Evolutionary conservation across 108 stramenopile genomes (phyloP).

Genomic region (Cylindrotheca closterium): DNA sequence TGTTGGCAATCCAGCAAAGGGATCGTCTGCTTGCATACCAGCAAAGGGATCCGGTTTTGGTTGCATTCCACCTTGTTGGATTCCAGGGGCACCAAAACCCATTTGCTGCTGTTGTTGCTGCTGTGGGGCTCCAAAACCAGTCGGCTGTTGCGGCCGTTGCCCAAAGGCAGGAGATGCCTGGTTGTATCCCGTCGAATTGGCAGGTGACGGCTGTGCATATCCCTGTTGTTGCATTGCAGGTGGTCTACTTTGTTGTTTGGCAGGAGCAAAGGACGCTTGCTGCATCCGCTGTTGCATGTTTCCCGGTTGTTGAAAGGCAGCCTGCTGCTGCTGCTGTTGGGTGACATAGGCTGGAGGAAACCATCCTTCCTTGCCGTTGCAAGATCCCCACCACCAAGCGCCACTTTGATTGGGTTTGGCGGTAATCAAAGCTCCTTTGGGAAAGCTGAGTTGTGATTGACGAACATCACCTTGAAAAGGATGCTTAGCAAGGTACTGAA

Average conservation of each 20-base stretch:
- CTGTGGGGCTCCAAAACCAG: conserved; percentile 13
- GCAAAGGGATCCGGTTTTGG: background rate
- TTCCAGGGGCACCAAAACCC: conserved; percentile 16
- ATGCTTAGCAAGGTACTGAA: conserved; percentile 73
- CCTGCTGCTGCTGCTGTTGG: conserved; percentile 15
- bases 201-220: conserved; percentile 2
- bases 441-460: conserved; percentile 77
- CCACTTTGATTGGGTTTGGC: conserved; percentile 70
- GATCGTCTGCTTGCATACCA: conserved; percentile 47
- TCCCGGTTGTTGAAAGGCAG: conserved; percentile 14
- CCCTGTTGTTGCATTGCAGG: conserved; percentile 19
- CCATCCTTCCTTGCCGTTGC: conserved; percentile 74
- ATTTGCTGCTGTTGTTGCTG: conserved; percentile 18
- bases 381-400: conserved; percentile 87
- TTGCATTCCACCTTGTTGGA: conserved; percentile 15
- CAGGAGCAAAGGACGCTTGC: conserved; percentile 47
- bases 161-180: conserved; percentile 18
- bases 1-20: conserved; percentile 78
- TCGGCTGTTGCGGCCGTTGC: conserved; percentile 18
- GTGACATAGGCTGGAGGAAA: conserved; percentile 84
- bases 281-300: conserved; percentile 72
- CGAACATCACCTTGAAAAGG: conserved; percentile 70
- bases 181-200: conserved; percentile 2
- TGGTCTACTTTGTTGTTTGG: conserved; percentile 46
- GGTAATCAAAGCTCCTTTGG: conserved; percentile 53